Evolutionary conservation across 805 yeast genomes (phyloP), one percentile per base, ranked within the genome.

Genomic region (Metschnikowia koreensis): DNA sequence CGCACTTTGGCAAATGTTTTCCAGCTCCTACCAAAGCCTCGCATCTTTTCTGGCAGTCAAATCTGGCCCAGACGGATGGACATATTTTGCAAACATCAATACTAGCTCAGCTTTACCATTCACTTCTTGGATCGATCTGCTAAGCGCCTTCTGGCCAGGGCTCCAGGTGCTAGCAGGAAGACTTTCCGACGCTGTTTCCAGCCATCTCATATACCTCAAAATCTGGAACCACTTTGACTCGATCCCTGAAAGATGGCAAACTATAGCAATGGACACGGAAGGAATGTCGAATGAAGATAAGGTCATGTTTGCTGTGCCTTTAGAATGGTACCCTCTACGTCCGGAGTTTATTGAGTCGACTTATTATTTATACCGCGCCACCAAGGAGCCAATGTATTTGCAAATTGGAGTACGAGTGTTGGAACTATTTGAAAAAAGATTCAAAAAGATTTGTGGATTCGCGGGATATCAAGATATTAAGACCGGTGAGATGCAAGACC

Each of bases 271-370:
- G n/a, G 38, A 33, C 26, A 22, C 13, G 1, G 45, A 50, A 26
- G 11, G 39, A 9, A 38, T 38, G 15, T 13, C 44, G 6, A n/a
- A 38, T 7, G 46, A 38, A 12, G 43, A 38, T 11, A 46, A 39
- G 26, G 49, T 52, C 7, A n/a, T 33, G 8, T 29, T n/a, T 4
- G 52, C 81, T 1, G 68, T 87, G 2, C 72, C 81, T 0, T 69
- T 90, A 34, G 96, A 89, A 63, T 92, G 97, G 97, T 92, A 89
- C 62, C 97, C 97, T 2, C 72, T 92, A 41, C 73, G 98, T 49
- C 98, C 98, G 0, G 98, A 92, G 64, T 89, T 91, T 59, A 79
- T 89, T 41, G 98, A 92, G 65, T 87, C 96, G 0, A 89, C 96
- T 0, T 92, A 90, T 66, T 84, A 86, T 62, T 69, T 92, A 13